phyloP scores from a whole-genome alignment of 2,329 filamentous ascomycete species.

The Zasmidium angulare region DNA sequence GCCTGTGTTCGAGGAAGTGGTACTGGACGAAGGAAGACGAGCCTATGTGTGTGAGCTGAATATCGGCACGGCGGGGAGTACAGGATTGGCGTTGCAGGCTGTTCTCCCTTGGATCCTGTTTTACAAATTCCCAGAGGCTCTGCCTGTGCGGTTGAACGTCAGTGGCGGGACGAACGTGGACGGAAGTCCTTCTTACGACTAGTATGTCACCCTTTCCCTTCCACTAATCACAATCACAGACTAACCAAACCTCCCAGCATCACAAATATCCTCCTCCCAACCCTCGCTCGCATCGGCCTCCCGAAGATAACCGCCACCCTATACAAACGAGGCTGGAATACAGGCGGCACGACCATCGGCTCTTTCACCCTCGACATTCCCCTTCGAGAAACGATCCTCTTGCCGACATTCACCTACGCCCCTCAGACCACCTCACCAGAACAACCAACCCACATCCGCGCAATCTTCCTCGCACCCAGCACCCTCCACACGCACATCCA shows the following conservation, averaged over 20 bases:
- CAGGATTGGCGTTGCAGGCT: slow-evolving; percentile 59
- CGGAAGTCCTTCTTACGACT: slow-evolving; percentile 57
- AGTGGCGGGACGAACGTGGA: slow-evolving; percentile 61
- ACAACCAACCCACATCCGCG: background rate
- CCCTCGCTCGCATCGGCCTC: slow-evolving; percentile 52
- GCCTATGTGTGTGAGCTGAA: slow-evolving; percentile 40
- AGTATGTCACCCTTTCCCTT: slow-evolving; percentile 26
- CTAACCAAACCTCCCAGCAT: slow-evolving; percentile 27
- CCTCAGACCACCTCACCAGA: slow-evolving; percentile 3
- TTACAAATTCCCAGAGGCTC: slow-evolving; percentile 18
- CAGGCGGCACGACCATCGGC: slow-evolving; percentile 48
- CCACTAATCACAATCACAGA: background rate
- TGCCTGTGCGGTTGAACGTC: slow-evolving; percentile 43
- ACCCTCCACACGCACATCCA: background rate
- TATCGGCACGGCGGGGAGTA: slow-evolving; percentile 53
- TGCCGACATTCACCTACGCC: slow-evolving; percentile 40
- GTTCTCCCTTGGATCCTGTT: slow-evolving; percentile 60
- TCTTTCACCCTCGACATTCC: slow-evolving; percentile 51
- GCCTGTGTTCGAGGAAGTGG: slow-evolving; percentile 23
- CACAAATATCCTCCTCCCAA: slow-evolving; percentile 55
- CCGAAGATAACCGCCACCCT: slow-evolving; percentile 46
- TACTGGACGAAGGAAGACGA: slow-evolving; percentile 16
- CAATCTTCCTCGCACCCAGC: slow-evolving; percentile 1
- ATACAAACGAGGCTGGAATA: slow-evolving; percentile 55
- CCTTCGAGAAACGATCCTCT: slow-evolving; percentile 33